These are phyloP conservation scores for Penicillium sp. DNA, from an alignment of 2,329 filamentous ascomycete species.

Conservation along the genomic window DNA sequence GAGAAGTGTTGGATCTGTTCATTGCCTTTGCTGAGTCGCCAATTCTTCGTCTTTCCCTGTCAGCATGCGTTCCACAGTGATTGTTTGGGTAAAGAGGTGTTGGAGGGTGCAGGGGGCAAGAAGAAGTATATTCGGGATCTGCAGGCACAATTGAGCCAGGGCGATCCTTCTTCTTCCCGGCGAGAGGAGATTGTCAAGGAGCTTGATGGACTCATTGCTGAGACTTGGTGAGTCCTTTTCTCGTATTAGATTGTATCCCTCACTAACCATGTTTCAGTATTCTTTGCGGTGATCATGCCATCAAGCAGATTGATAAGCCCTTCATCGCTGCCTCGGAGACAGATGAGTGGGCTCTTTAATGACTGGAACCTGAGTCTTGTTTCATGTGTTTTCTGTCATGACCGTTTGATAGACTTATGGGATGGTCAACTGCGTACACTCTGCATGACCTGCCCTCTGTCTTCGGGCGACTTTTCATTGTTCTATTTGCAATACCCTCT, in stretches of 20 bases:
- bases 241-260: background rate
- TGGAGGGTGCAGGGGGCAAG: conserved; percentile 77
- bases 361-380: background rate
- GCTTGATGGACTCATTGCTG: conserved; percentile 86
- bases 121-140: conserved; percentile 80
- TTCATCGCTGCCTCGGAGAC: conserved; percentile 77
- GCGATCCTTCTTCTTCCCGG: conserved; percentile 66
- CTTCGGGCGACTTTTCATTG: background rate
- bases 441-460: background rate
- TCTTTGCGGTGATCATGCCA: conserved; percentile 89
- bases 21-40: conserved; percentile 79
- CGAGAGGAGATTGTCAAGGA: conserved; percentile 84
- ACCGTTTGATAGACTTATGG: background rate
- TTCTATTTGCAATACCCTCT: conserved; percentile 1
- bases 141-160: conserved; percentile 79
- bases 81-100: conserved; percentile 81
- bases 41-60: conserved; percentile 98
- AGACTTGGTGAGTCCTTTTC: conserved; percentile 68
- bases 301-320: conserved; percentile 90
- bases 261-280: conserved; percentile 59
- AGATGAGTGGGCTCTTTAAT: conserved; percentile 75
- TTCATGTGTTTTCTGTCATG: background rate
- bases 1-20: conserved; percentile 91
- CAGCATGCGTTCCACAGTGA: conserved; percentile 98
- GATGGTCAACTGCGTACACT: background rate